Conservation (phyloP, 192 early-diverging fungal genomes). For the Coemansia sp. region DNA sequence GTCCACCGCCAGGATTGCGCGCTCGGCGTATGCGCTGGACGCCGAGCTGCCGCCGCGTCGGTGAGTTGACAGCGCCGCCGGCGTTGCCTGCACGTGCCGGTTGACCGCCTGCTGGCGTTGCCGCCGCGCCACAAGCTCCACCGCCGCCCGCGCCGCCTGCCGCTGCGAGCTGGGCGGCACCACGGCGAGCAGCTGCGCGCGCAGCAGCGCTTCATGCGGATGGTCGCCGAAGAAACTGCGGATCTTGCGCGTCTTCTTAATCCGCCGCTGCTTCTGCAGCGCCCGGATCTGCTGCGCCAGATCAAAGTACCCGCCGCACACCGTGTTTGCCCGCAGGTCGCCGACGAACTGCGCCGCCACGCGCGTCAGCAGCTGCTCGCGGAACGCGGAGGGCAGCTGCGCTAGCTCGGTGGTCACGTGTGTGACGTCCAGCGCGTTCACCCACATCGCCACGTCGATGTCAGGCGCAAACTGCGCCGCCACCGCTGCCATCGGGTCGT, state of each 20-base stretch:
- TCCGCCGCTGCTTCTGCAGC: conserved; percentile 57
- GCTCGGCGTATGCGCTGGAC: conserved; percentile 24
- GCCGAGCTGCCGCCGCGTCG: conserved; percentile 18
- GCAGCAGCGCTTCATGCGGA: conserved; percentile 56
- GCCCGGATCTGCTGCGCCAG: conserved; percentile 48
- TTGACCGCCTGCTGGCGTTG: conserved; percentile 16
- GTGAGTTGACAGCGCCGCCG: conserved; percentile 4
- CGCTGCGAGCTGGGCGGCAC: conserved; percentile 49
- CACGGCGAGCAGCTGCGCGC: conserved; percentile 52
- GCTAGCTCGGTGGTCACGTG: conserved; percentile 25
- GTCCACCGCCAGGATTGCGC: conserved; percentile 24
- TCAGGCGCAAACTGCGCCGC: conserved; percentile 43
- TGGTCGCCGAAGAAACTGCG: conserved; percentile 69
- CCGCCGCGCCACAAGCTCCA: conserved; percentile 43
- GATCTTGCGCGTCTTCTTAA: conserved; percentile 64
- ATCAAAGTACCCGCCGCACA: conserved; percentile 57
- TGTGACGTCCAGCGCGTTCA: conserved; percentile 47
- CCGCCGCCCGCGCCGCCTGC: conserved; percentile 36
- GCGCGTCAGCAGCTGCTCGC: conserved; percentile 45
- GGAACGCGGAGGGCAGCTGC: conserved; percentile 28
- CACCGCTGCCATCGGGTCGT: conserved; percentile 44
- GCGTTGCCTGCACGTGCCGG: background rate
- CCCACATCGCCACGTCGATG: conserved; percentile 53
- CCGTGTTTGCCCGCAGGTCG: conserved; percentile 12
- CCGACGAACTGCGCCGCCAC: conserved; percentile 46